A percentile compares a stretch with the other conserved stretches of the same genome.
phyloP scores from a whole-genome alignment of 768 basidiomycete genomes.

The Rhizopogon rudus region DNA sequence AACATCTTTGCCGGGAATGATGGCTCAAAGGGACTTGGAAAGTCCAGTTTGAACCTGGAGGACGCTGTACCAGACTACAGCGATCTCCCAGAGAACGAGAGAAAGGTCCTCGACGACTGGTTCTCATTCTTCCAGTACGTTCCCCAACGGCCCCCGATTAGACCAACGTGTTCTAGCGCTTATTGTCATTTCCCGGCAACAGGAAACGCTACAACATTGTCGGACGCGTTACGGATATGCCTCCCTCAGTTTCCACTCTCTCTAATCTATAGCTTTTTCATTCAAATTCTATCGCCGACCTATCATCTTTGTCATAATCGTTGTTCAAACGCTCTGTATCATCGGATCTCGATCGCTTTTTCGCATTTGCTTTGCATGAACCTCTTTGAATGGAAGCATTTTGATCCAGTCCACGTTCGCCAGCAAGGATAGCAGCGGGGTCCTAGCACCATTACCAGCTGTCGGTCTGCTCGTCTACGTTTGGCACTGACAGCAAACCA shows the following conservation, averaged over 20 bases:
- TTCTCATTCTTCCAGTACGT: slow-evolving; percentile 81
- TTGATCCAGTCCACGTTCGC: neutral
- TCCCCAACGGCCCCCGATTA: neutral
- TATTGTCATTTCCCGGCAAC: neutral
- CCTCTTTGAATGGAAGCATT: neutral
- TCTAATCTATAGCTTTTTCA: neutral
- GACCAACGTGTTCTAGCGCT: neutral
- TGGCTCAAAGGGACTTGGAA: slow-evolving; percentile 82
- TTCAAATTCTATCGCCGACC: neutral
- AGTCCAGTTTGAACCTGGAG: slow-evolving; percentile 80
- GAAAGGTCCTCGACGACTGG: slow-evolving; percentile 87
- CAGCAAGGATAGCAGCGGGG: too few relatives aligned
- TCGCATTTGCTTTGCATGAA: neutral
- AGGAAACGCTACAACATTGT: slow-evolving; percentile 89
- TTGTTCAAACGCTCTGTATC: neutral
- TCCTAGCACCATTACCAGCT: neutral
- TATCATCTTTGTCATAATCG: neutral
- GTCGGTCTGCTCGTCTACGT: neutral
- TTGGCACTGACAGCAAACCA: neutral
- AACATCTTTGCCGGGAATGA: slow-evolving; percentile 92
- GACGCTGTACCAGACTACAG: slow-evolving; percentile 90
- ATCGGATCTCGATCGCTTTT: neutral
- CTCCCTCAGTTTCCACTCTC: slow-evolving; percentile 26
- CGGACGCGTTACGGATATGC: slow-evolving; percentile 62
- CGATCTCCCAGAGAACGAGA: slow-evolving; percentile 61